These are phyloP conservation scores for Aspergillus hiratsukae DNA, from an alignment of 2,329 filamentous ascomycete species.

Conservation along the genomic window DNA sequence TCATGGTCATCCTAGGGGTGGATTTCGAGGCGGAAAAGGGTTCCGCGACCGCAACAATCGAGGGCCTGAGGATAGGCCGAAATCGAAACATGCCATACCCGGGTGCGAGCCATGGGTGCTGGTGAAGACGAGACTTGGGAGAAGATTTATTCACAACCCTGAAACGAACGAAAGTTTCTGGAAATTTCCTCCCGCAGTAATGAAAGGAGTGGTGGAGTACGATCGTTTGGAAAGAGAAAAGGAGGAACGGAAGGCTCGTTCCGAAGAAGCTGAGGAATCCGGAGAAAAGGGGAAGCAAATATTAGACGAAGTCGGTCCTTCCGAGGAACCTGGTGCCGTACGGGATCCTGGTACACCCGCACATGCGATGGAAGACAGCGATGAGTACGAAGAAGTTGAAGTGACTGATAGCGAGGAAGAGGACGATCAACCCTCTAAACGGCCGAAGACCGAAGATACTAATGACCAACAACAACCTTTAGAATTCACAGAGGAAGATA, in stretches of 20 bases:
- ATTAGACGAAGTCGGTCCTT: conserved; percentile 4
- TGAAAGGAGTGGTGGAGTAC: conserved; percentile 67
- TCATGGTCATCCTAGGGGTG: conserved; percentile 43
- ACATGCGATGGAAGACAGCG: conserved; percentile 51
- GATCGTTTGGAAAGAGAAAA: conserved; percentile 67
- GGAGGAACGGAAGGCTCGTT: conserved; percentile 51
- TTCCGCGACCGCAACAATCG: conserved; percentile 58
- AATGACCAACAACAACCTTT: conserved; percentile 47
- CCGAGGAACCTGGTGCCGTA: conserved; percentile 4
- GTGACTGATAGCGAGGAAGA: conserved; percentile 58
- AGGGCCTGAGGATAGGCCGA: conserved; percentile 75
- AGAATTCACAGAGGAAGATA: conserved; percentile 91
- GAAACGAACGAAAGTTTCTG: conserved; percentile 86
- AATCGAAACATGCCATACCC: conserved; percentile 72
- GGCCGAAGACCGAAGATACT: conserved; percentile 51
- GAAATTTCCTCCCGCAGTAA: conserved; percentile 85
- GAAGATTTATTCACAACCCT: conserved; percentile 86
- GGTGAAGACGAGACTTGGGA: conserved; percentile 85
- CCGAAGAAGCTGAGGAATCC: conserved; percentile 20
- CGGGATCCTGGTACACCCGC: conserved; percentile 22
- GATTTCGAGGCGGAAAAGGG: conserved; percentile 48
- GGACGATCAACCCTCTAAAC: conserved; percentile 51
- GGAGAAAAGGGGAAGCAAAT: conserved; percentile 9
- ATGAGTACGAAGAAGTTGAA: conserved; percentile 75
- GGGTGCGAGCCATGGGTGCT: conserved; percentile 82